phyloP scores from a whole-genome alignment of 371 early-diverging fungal species.

The Synchytrium microbalum region DNA sequence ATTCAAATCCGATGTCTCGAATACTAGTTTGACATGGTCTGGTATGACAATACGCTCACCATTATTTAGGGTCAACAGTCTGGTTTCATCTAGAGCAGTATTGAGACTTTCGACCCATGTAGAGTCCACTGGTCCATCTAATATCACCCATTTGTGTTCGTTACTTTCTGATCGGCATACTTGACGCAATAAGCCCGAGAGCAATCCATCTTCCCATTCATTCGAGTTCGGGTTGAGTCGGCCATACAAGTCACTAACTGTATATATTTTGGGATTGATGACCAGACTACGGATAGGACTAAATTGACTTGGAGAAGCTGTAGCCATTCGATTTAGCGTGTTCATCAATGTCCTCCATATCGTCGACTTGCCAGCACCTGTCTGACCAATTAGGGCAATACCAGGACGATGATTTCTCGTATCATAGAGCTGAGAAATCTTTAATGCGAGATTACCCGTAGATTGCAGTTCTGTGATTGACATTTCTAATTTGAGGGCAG shows the following conservation, averaged over 20 bases:
- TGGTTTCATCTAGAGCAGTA: constrained; percentile 54
- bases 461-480: constrained; percentile 30
- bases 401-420: constrained; percentile 44
- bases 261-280: constrained; percentile 48
- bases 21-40: constrained; percentile 46
- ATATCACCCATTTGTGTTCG: constrained; percentile 49
- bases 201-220: constrained; percentile 54
- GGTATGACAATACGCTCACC: constrained; percentile 54
- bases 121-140: constrained; percentile 55
- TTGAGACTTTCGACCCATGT: constrained; percentile 59
- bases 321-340: constrained; percentile 29
- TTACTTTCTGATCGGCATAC: constrained; percentile 42
- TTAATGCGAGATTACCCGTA: constrained; percentile 26
- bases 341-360: constrained; percentile 41
- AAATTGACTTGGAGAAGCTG: constrained; percentile 27
- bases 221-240: constrained; percentile 39
- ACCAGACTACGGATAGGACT: constrained; percentile 30
- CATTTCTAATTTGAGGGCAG: constrained; percentile 35
- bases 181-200: constrained; percentile 41
- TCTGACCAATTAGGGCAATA: constrained; percentile 44
- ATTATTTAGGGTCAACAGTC: constrained; percentile 44
- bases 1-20: constrained; percentile 44
- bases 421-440: constrained; percentile 46
- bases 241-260: constrained; percentile 50
- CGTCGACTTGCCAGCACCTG: constrained; percentile 44